Evolutionary conservation across 2,329 filamentous ascomycete genomes (phyloP).

Genomic region (Onygenales sp.): DNA sequence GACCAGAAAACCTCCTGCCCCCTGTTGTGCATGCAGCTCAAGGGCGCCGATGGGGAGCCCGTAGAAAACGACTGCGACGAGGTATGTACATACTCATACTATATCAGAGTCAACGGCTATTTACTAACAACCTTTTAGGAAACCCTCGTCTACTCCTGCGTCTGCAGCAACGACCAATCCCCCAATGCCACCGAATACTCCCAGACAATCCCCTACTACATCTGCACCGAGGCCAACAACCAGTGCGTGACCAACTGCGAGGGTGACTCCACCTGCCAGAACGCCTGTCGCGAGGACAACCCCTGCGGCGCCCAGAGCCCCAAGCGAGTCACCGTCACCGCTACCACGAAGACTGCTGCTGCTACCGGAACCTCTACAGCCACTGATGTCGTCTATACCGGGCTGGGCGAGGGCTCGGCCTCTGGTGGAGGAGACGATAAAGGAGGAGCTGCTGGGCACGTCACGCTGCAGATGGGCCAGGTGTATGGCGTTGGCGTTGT

Average conservation of each 20-base stretch:
- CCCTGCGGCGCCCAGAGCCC: slow-evolving; percentile 55
- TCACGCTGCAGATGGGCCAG: slow-evolving; percentile 44
- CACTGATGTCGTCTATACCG: slow-evolving; percentile 15
- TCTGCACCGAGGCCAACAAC: slow-evolving; percentile 49
- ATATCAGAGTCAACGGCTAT: not conserved
- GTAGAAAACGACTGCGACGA: slow-evolving; percentile 32
- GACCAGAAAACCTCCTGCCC: slow-evolving; percentile 35
- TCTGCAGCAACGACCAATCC: slow-evolving; percentile 43
- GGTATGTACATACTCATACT: slow-evolving; percentile 17
- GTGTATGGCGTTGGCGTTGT: slow-evolving; percentile 49
- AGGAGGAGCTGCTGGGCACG: slow-evolving; percentile 19
- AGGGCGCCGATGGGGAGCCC: slow-evolving; percentile 24
- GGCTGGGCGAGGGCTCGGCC: slow-evolving; percentile 23
- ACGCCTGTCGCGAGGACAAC: slow-evolving; percentile 43
- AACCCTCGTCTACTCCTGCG: slow-evolving; percentile 45
- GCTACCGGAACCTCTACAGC: slow-evolving; percentile 24
- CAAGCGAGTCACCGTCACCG: slow-evolving; percentile 43
- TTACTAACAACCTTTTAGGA: slow-evolving; percentile 18
- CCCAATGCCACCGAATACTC: slow-evolving; percentile 55
- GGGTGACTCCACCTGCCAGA: slow-evolving; percentile 40
- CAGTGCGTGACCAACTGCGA: slow-evolving; percentile 45
- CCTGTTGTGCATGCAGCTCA: slow-evolving; percentile 35
- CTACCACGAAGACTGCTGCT: slow-evolving; percentile 25
- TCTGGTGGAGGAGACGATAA: slow-evolving; percentile 13
- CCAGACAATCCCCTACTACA: slow-evolving; percentile 53